Base-by-base conservation (phyloP, 2,329 filamentous ascomycete species). In the Neurospora sp. region DNA sequence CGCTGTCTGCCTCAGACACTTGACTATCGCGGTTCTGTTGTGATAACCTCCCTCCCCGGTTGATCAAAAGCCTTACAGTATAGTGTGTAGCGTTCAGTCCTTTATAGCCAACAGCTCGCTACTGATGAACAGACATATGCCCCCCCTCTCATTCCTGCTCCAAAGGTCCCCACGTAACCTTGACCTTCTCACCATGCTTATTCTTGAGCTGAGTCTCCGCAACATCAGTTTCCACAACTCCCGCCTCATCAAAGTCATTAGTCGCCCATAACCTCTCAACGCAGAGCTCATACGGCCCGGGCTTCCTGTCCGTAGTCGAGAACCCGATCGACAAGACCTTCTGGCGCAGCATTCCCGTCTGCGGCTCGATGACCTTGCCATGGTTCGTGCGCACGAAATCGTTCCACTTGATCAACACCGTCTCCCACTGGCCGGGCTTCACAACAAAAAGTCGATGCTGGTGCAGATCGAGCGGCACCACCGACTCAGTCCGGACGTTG, bases 341-440 rank as follows among this genome's bases (percentile, higher is more conserved):
- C 76, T 96, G 91, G 72, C 91, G 88, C 78, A 97, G 81, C 80
- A 99, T 90, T 79, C 96, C 93, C 12, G 90, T 90, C 83, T 98
- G 95, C 39, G 96, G 96, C 82, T 98, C 94, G 5, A 97, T 90
- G 1, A 97, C 92, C 76, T 92, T 89, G 6, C 96, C 96, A 77
- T 96, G 88, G 78, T 97, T 98, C 15, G 96, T 99, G 73, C 96
- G 86, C 71, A 99, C 95, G 81, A 99, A 98, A 74, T 97, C 93
- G 75, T 90, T 91, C 86, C 94, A 96, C 72, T 91, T 91, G 73
- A 99, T 91, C 66, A 96, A 80, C n/a, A 97, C 87, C 1, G 96
- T 97, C 84, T 99, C 95, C 96, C 96, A 99, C 76, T 94, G 86
- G 0, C 93, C 93, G 0, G 92, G 89, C 8, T 88, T 87, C 76